Base-by-base conservation (phyloP, 2,329 filamentous ascomycete species). In the Diplodia mutila region DNA sequence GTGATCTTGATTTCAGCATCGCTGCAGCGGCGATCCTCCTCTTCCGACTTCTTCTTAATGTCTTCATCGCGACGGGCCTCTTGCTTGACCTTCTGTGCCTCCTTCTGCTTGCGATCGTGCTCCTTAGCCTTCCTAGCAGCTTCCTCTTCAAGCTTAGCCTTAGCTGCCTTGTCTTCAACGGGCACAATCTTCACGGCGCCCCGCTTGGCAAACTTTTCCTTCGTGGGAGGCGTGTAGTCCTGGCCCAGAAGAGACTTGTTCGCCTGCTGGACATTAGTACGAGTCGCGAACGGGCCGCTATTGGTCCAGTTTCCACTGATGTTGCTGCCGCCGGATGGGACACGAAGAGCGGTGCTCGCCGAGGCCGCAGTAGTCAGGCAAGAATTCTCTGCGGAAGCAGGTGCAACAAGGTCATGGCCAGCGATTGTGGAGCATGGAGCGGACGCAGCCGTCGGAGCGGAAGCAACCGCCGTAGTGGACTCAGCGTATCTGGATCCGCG, bases 161-260 rank as follows among this genome's bases (percentile, higher is more conserved):
- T 8, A 2, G 34, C 29, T 23, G 4, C 54, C 21, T 46, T 32
- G 12, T 29, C 53, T 25, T 57, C 27, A 39, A n/a, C 27, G 2
- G 46, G 32, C 9, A 66, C 64, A 4, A 66, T 57, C 64, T 59
- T 66, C 21, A 66, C 64, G 18, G 54, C 65, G 1, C 39, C 42
- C 4, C 54, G 39, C 32, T 49, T 61, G 3, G 42, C 65, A 7
- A 67, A 6, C 48, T 53, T 67, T n/a, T 67, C 65, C 27, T 61
- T 61, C 12, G 65, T 61, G 3, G 65, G 65, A 16, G 65, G 65
- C 23, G 32, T 59, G 54, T 67, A 67, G 11, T 39, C 39, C 25
- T 67, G 65, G 2, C 65, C 65, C 4, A 67, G 34, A 16, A 67
- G 54, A 42, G 65, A 67, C 7, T n/a, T 51, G n/a, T 42, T 61